phyloP scores from a whole-genome alignment of 768 basidiomycete genomes.

The Mycena leptocephala region DNA sequence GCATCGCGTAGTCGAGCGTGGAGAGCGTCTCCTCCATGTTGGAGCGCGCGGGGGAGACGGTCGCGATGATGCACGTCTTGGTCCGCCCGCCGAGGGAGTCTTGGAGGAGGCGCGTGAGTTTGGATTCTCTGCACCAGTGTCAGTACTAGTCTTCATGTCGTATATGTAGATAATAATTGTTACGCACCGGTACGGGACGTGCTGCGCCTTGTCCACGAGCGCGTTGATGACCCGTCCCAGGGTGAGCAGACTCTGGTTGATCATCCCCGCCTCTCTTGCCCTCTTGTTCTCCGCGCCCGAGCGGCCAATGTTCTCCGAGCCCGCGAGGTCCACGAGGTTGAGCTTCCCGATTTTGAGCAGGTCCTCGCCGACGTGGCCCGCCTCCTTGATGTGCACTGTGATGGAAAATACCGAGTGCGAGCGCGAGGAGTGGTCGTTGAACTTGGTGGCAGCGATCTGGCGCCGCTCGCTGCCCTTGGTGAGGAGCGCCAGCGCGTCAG shows the following conservation, averaged over 20 bases:
- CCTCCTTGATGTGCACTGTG: conserved; percentile 93
- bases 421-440: too few species aligned
- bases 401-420: too few species aligned
- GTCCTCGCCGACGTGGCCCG: conserved; percentile 82
- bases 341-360: conserved; percentile 94
- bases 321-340: conserved; percentile 97
- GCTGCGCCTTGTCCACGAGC: conserved; percentile 91
- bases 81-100: too few species aligned
- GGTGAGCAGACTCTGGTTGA: conserved; percentile 96
- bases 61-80: conserved; percentile 98
- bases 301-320: conserved; percentile 97
- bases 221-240: conserved; percentile 97
- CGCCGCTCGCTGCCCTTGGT: too few species aligned
- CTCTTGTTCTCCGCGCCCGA: conserved; percentile 96
- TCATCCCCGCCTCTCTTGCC: conserved; percentile 98
- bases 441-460: too few species aligned
- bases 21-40: conserved; percentile 98
- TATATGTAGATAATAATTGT: too few species aligned
- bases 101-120: too few species aligned
- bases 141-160: conserved; percentile 99
- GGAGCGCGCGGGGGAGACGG: conserved; percentile 92
- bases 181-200: conserved; percentile 96
- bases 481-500: conserved; percentile 87
- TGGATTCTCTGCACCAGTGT: conserved; percentile 96
- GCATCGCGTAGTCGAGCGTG: conserved; percentile 96